Evolutionary conservation across 805 yeast species (phyloP).

Genomic region (Saturnispora serradocipensis): DNA sequence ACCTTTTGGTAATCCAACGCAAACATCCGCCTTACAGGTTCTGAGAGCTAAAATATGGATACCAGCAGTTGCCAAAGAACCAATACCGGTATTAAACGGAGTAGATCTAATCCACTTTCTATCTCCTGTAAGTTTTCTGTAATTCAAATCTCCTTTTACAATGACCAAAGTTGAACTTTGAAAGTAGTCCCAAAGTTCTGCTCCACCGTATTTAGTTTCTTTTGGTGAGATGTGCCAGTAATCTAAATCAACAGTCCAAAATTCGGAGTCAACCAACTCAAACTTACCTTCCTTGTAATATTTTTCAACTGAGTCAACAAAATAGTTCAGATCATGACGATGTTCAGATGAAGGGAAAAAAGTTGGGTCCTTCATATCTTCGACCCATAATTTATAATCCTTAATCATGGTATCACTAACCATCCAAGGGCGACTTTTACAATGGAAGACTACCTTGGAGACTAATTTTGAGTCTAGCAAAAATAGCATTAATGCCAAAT

Average conservation of each 20-base stretch:
- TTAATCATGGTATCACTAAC: slow-evolving; percentile 89
- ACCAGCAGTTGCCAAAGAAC: slow-evolving; percentile 52
- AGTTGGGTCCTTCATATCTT: slow-evolving; percentile 42
- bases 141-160: slow-evolving; percentile 93
- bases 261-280: slow-evolving; percentile 48
- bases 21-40: slow-evolving; percentile 94
- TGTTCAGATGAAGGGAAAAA: slow-evolving; percentile 39
- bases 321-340: slow-evolving; percentile 36
- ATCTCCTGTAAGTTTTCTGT: slow-evolving; percentile 89
- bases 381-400: slow-evolving; percentile 55
- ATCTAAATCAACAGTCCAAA: slow-evolving; percentile 79
- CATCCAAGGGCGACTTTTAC: slow-evolving; percentile 93
- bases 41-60: slow-evolving; percentile 68
- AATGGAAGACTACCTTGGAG: slow-evolving; percentile 63
- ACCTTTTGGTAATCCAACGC: slow-evolving; percentile 74
- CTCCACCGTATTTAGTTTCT: slow-evolving; percentile 50
- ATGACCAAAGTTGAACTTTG: slow-evolving; percentile 59
- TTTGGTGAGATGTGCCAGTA: slow-evolving; percentile 58
- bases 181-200: slow-evolving; percentile 51
- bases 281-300: slow-evolving; percentile 41
- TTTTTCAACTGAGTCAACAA: slow-evolving; percentile 37
- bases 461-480: slow-evolving; percentile 64
- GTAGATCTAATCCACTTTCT: slow-evolving; percentile 80
- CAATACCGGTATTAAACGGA: slow-evolving; percentile 61
- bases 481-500: slow-evolving; percentile 55